These are phyloP conservation scores for Xylaria telfairii DNA, from an alignment of 495 filamentous ascomycete species.

Conservation along the genomic window DNA sequence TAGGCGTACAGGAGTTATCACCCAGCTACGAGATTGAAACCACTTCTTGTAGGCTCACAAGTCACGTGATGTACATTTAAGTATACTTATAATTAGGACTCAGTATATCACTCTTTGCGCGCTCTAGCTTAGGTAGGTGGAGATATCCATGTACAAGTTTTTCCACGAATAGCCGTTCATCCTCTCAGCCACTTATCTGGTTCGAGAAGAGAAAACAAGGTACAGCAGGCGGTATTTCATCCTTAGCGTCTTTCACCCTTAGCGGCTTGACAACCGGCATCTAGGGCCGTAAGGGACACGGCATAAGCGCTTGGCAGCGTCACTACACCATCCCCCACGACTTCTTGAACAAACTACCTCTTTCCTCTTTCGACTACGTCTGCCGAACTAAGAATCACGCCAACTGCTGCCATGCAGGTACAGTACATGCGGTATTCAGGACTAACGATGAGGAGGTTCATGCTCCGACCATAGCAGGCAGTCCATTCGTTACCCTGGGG, in stretches of 20 bases:
- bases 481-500: neutral
- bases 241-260: constrained; percentile 12
- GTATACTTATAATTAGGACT: too few relatives aligned
- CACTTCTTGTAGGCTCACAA: too few relatives aligned
- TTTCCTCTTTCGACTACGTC: neutral
- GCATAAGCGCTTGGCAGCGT: neutral
- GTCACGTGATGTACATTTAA: too few relatives aligned
- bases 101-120: too few relatives aligned
- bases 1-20: too few relatives aligned
- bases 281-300: neutral
- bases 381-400: neutral
- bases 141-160: too few relatives aligned
- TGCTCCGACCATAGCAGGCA: neutral
- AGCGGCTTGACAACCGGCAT: constrained; percentile 5
- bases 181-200: too few relatives aligned
- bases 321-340: neutral
- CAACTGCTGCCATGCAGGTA: neutral
- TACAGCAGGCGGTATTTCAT: constrained; percentile 5
- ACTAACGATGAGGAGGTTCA: neutral
- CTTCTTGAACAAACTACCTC: neutral
- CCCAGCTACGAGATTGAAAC: too few relatives aligned
- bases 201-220: constrained; percentile 12
- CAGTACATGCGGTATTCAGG: neutral
- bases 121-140: too few relatives aligned
- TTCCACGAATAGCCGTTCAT: too few relatives aligned